phyloP scores from a whole-genome alignment of 345 rosid genomes.

The Anacardium occidentale region DNA sequence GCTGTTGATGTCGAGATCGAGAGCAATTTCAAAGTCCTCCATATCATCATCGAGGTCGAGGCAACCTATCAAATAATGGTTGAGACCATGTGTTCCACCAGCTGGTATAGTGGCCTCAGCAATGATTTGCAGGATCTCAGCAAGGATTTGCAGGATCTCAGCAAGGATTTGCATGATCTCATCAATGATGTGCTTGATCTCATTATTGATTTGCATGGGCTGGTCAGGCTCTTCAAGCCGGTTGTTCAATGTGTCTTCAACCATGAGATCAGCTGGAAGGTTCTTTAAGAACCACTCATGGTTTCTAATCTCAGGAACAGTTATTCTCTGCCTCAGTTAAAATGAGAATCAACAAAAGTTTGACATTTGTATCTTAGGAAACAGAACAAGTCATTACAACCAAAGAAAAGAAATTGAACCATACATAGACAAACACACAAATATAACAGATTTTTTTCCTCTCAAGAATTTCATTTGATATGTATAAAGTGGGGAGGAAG shows the following conservation, averaged over 20 bases:
- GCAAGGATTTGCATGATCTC: slow-evolving; percentile 75
- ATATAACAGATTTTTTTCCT: not conserved
- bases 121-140: slow-evolving; percentile 94
- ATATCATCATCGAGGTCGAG: slow-evolving; percentile 82
- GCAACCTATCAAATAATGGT: slow-evolving; percentile 77
- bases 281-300: slow-evolving; percentile 97
- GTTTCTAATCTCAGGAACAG: slow-evolving; percentile 78
- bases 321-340: slow-evolving; percentile 67
- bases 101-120: slow-evolving; percentile 92
- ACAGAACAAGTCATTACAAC: too few species aligned
- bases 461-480: not conserved
- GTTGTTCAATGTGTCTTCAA: slow-evolving; percentile 44
- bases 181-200: slow-evolving; percentile 91
- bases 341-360: slow-evolving; percentile 9
- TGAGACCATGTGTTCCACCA: slow-evolving; percentile 59
- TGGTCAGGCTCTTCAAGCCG: slow-evolving; percentile 85
- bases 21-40: slow-evolving; percentile 83
- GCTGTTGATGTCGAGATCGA: slow-evolving; percentile 88
- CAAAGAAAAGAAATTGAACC: too few species aligned
- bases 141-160: slow-evolving; percentile 80
- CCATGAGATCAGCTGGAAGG: slow-evolving; percentile 82
- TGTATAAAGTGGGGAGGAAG: not conserved
- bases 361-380: not conserved
- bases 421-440: too few species aligned
- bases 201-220: slow-evolving; percentile 73